Conservation (phyloP, 768 basidiomycete species). For the Russula griseocarnosa region DNA sequence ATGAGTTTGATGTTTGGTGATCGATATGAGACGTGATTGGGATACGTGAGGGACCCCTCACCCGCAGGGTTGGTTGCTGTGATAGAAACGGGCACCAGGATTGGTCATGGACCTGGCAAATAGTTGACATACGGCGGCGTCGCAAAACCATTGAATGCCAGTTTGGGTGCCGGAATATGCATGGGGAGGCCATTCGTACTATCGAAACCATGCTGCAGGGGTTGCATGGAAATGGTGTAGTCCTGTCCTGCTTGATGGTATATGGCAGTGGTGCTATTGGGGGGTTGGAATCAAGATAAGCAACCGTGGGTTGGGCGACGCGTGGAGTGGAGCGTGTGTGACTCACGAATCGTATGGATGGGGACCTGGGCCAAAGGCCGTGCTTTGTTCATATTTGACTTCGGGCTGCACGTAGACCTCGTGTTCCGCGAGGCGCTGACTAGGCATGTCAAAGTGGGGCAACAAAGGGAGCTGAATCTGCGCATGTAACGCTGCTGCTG, state of each 20-base stretch:
- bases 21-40: constrained; percentile 18
- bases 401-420: constrained; percentile 23
- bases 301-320: not conserved
- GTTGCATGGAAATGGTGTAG: constrained; percentile 21
- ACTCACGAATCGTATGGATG: constrained; percentile 25
- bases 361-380: constrained; percentile 8
- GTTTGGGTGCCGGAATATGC: constrained; percentile 20
- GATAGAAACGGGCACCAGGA: constrained; percentile 11
- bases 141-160: constrained; percentile 4
- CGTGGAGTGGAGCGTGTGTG: not conserved
- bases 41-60: constrained; percentile 5
- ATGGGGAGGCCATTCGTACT: constrained; percentile 11
- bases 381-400: constrained; percentile 19
- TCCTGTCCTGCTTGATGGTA: constrained; percentile 26
- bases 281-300: not conserved
- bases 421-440: constrained; percentile 17
- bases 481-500: constrained; percentile 1
- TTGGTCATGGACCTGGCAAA: constrained; percentile 14
- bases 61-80: constrained; percentile 2
- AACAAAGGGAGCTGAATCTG: constrained; percentile 21
- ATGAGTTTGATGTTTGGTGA: constrained; percentile 15
- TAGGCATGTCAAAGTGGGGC: constrained; percentile 17
- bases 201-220: constrained; percentile 14
- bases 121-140: constrained; percentile 16
- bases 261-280: not conserved